Evolutionary conservation across 768 basidiomycete species (phyloP), one percentile per base, ranked within the genome.

Genomic region (Trametes villosa): DNA sequence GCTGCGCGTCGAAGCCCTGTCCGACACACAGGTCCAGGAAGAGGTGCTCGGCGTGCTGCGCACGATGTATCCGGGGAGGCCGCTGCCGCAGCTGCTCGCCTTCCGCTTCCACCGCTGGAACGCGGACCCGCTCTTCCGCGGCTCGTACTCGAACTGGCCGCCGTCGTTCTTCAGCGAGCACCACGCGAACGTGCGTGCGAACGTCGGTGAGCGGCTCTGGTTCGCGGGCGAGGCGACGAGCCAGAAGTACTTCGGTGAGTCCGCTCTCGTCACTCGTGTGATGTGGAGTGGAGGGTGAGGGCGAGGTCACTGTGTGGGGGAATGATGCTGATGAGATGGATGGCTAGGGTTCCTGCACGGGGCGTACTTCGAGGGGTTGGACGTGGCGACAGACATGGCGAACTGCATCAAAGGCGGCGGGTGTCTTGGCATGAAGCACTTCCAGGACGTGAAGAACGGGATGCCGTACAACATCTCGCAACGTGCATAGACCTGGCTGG

Each of bases 121-220:
- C 48, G 68, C 70, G 5, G 76, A 87, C 67, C 77, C 80, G 3
- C 70, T 82, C 33, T 82, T 76, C 68, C 78, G 83, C n/a, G 84
- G 84, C 9, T 84, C 84, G 9, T 89, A 85, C 64, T 83, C 82
- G 22, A 88, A 86, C 62, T 87, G 86, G 86, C 85, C 85, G 0
- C 71, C 87, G 2, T 78, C 81, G 2, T 87, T 84, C 63, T 71
- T 79, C 18, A 77, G 74, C 13, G 73, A 71, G 9, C 84, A 87
- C 53, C 77, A 83, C n/a, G 73, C 80, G 27, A 86, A 88, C 65
- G 65, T 88, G 47, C 77, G 82, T 56, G 83, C 84, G 6, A 85
- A 83, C 22, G 74, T 88, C 18, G 74, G 73, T 5, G 62, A 72
- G 34, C 75, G 77, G 9, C 75, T 88, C n/a, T 87, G 82, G 78